phyloP scores from a whole-genome alignment of 352 stramenopile species.

The Globisporangium okanoganense region DNA sequence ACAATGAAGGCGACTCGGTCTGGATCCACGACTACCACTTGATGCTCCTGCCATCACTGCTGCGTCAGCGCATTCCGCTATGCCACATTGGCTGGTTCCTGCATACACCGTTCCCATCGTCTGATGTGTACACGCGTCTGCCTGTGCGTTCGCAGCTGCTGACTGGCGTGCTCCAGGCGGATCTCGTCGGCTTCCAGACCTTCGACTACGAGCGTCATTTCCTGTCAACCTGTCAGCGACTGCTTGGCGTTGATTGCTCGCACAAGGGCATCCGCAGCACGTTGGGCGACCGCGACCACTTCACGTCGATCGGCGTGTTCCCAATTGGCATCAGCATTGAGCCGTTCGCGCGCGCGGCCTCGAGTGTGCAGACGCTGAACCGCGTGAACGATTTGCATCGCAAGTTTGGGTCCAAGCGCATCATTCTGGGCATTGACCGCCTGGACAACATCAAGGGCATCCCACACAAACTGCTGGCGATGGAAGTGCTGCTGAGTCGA shows the following conservation, averaged over 20 bases:
- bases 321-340: constrained; percentile 86
- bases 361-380: constrained; percentile 49
- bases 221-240: constrained; percentile 73
- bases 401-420: constrained; percentile 77
- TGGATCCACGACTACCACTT: constrained; percentile 91
- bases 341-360: constrained; percentile 64
- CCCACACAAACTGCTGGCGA: constrained; percentile 84
- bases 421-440: constrained; percentile 83
- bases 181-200: constrained; percentile 87
- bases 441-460: constrained; percentile 90
- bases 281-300: constrained; percentile 68
- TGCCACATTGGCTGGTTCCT: constrained; percentile 87
- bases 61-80: constrained; percentile 67
- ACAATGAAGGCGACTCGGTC: constrained; percentile 85
- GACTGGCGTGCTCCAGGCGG: constrained; percentile 73
- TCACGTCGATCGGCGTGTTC: constrained; percentile 86
- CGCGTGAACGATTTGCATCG: constrained; percentile 68
- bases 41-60: constrained; percentile 83
- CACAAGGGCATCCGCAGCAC: constrained; percentile 77
- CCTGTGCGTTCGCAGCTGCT: constrained; percentile 76
- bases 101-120: constrained; percentile 86
- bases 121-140: constrained; percentile 81
- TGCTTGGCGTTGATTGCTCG: constrained; percentile 67
- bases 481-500: constrained; percentile 79
- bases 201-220: constrained; percentile 90